Base-by-base conservation (phyloP, 805 yeast species). In the Dipodascopsis tothii region DNA sequence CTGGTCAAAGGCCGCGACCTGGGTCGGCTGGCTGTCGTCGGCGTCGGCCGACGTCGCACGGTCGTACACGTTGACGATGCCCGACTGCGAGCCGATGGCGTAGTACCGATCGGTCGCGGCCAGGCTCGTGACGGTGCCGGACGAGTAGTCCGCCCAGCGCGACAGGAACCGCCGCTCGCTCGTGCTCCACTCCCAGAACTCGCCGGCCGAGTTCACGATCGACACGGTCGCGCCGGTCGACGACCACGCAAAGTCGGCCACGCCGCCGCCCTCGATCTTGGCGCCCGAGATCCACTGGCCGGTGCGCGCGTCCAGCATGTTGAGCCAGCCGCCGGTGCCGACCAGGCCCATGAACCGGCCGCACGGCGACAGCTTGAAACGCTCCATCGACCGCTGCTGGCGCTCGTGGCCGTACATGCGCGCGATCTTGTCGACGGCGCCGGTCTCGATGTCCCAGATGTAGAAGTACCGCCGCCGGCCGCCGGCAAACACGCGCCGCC, bases 381-480 rank as follows among this genome's bases (percentile, higher is more conserved):
- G 74, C 62, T 92, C 98, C 72, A 87, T 85, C 6, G 94, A 80
- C 54, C 75, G 74, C 67, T 90, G 97, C 28, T 81, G 77, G 28
- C 73, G 68, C 59, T 85, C 95, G 58, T 88, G 95, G 3, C 98
- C 98, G 61, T 88, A 90, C 72, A 90, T 66, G 63, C 96, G 77
- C 42, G 84, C 77, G 33, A 92, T 78, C 65, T 88, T 92, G 53
- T 87, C 95, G 35, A 87, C 77, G 17, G 69, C 71, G 9, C 90
- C 87, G 1, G 74, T 67, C 14, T 77, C 76, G 40, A 92, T 69
- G 62, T 87, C 88, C 95, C 97, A 88, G 39, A 86, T 80, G 65
- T 83, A 85, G 85, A 92, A 80, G 60, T 81, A 88, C 45, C 84
- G 74, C 68, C 98, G 77, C 66, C 96, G 78, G 47, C 97, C 98